Conservation (phyloP, 441 rosid genomes). For the Breynia disticha region DNA sequence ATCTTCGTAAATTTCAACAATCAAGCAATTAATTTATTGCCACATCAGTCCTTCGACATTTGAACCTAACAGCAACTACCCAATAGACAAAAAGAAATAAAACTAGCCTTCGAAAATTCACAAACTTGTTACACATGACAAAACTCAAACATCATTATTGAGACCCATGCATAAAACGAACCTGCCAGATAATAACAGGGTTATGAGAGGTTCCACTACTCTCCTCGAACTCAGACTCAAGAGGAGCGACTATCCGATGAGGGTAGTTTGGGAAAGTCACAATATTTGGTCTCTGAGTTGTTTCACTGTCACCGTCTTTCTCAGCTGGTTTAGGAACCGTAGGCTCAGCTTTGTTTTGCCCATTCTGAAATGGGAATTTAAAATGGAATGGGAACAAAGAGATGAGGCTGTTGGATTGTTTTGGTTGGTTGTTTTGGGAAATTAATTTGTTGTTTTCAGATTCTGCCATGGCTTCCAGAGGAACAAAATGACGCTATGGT, state of each 20-base stretch:
- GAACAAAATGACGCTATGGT: background rate
- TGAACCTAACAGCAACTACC: too few species aligned
- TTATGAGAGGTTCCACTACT: constrained; percentile 61
- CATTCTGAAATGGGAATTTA: constrained; percentile 32
- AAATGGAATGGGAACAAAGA: constrained; percentile 30
- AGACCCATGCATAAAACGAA: constrained; percentile 11
- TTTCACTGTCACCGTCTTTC: background rate
- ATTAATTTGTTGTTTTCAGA: constrained; percentile 14
- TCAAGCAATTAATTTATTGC: too few species aligned
- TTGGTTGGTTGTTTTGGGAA: constrained; percentile 2
- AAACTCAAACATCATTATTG: background rate
- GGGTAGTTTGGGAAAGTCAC: constrained; percentile 31
- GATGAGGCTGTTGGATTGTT: constrained; percentile 16
- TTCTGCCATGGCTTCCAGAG: constrained; percentile 11
- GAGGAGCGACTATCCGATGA: constrained; percentile 23
- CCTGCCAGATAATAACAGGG: constrained; percentile 82
- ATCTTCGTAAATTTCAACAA: too few species aligned
- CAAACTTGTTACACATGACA: background rate
- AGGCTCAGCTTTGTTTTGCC: constrained; percentile 9
- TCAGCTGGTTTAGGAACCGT: constrained; percentile 2
- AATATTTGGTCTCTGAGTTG: constrained; percentile 15
- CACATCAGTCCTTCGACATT: too few species aligned
- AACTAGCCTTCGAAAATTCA: background rate
- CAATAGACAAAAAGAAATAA: too few species aligned
- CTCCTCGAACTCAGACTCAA: constrained; percentile 44